A percentile compares a stretch with the other conserved stretches of the same genome.
Evolutionary conservation across 2,329 filamentous ascomycete species (phyloP).

Genomic region (Aspergillus sp.): DNA sequence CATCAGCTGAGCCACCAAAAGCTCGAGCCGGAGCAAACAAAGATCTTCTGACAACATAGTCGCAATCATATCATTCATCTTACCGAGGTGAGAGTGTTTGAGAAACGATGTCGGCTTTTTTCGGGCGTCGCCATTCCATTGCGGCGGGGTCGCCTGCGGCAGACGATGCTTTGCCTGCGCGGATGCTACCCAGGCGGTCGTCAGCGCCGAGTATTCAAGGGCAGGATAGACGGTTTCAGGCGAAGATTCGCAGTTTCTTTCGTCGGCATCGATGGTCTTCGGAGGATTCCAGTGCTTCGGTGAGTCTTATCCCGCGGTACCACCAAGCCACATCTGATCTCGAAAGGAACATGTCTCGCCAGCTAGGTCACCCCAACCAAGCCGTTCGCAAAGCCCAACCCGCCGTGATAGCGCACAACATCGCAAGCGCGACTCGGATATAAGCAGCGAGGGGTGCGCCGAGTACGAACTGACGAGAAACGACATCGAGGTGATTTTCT

Average conservation of each 20-base stretch:
- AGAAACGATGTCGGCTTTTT: slow-evolving; percentile 30
- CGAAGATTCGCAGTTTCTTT: slow-evolving; percentile 30
- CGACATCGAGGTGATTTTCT: slow-evolving; percentile 48
- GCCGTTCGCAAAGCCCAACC: background rate
- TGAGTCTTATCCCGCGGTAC: background rate
- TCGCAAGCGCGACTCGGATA: background rate
- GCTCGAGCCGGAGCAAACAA: background rate
- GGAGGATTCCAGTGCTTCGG: background rate
- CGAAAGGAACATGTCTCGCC: background rate
- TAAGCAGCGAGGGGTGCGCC: background rate
- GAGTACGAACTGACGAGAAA: slow-evolving; percentile 33
- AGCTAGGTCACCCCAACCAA: background rate
- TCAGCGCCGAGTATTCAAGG: slow-evolving; percentile 19
- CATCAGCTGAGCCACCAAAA: background rate
- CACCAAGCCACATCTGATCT: background rate
- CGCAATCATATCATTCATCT: background rate
- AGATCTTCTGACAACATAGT: background rate
- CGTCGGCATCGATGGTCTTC: slow-evolving; percentile 22
- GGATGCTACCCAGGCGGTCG: slow-evolving; percentile 10
- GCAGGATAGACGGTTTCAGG: slow-evolving; percentile 1
- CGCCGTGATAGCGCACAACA: background rate
- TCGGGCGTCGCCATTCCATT: slow-evolving; percentile 34
- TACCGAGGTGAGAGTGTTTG: background rate
- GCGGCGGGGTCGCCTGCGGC: slow-evolving; percentile 24
- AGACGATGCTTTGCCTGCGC: slow-evolving; percentile 9